Evolutionary conservation across 805 yeast species (phyloP), one percentile per base, ranked within the genome.

Genomic region (Isabelozyma rhagii): DNA sequence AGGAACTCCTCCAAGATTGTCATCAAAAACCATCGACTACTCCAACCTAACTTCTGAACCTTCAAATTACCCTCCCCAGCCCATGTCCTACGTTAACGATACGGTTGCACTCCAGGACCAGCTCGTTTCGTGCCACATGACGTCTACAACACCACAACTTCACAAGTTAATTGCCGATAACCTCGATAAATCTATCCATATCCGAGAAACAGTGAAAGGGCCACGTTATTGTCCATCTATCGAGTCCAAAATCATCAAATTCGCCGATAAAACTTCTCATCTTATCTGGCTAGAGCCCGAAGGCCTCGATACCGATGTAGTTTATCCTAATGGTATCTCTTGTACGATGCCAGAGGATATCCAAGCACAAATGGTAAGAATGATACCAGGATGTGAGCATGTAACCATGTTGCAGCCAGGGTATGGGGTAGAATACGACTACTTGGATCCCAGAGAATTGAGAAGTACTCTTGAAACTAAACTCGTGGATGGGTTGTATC

Each of bases 381-480:
- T 89, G 72, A 88, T 94, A 52, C 87, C 90, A 4, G 99, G 99
- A 0, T 79, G 96, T 45, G 96, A 89, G 58, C 83, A 88, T 55
- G 97, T 87, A 0, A 74, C 70, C n/a, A 89, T 94, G 88, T 63
- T 86, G 10, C 97, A 92, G 62, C 97, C 97, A 0, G 99, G 97
- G 0, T 94, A 94, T 63, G 99, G 99, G n/a, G 99, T 94, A 2
- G 99, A 94, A 67, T 94, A 94, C 63, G 99, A 94, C 62, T 94
- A 89, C 64, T 85, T 94, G 28, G 97, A 94, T 61, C 99, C 99
- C 2, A 78, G 96, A 55, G 97, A 92, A 61, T 74, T 94, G 49
- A 77, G 77, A 47, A 78, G 75, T 43, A 87, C 96, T 0, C 68
- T 94, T 44, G 97, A 93, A 61, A 89, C 98, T 0, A 91, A 89